These are phyloP conservation scores for Penicillium sp. DNA, from an alignment of 2,329 filamentous ascomycete species.

Conservation along the genomic window DNA sequence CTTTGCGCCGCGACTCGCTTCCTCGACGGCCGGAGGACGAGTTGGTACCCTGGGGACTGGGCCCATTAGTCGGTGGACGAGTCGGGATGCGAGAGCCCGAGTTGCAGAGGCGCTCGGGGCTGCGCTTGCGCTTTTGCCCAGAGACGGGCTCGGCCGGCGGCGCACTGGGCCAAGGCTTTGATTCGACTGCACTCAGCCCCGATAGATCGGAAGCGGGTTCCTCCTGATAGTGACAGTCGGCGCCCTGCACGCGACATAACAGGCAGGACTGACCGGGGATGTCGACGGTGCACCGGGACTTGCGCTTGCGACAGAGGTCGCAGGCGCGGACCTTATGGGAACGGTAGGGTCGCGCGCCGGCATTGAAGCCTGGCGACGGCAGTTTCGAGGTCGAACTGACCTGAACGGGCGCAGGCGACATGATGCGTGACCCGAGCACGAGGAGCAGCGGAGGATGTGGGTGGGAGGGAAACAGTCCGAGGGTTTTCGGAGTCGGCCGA, in stretches of 20 bases:
- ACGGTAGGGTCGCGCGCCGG: conserved; percentile 55
- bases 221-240: conserved; percentile 56
- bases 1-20: conserved; percentile 33
- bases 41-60: conserved; percentile 24
- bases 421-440: conserved; percentile 25
- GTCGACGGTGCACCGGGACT: conserved; percentile 61
- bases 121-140: conserved; percentile 40
- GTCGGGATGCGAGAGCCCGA: conserved; percentile 15
- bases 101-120: conserved; percentile 28
- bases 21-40: conserved; percentile 27
- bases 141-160: conserved; percentile 24
- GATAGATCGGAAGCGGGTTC: conserved; percentile 30
- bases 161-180: conserved; percentile 30
- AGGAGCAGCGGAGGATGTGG: conserved; percentile 3
- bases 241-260: conserved; percentile 58
- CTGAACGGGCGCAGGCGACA: conserved; percentile 33
- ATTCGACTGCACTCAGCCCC: conserved; percentile 25
- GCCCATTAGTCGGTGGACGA: conserved; percentile 25
- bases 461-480: conserved; percentile 16
- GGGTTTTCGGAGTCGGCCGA: conserved; percentile 26
- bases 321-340: conserved; percentile 62
- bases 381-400: conserved; percentile 33
- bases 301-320: conserved; percentile 58
- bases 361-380: conserved; percentile 39
- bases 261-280: conserved; percentile 53